phyloP scores from a whole-genome alignment of 208 protist species.

The Borovskyia barvae region DNA sequence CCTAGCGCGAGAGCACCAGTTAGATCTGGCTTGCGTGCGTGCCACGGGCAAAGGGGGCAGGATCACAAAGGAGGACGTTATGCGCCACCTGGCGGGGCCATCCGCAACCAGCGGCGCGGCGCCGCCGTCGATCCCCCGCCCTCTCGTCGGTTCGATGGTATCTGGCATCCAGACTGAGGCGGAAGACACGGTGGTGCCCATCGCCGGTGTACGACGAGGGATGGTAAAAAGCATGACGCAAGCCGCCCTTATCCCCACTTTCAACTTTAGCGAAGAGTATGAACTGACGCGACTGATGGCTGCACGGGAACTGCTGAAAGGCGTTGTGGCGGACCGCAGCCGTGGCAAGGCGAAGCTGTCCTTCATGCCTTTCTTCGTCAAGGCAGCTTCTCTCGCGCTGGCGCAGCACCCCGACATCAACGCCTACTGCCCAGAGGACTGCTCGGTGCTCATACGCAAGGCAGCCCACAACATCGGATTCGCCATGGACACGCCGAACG shows the following conservation, averaged over 20 bases:
- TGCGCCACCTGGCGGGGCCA: conserved; percentile 14
- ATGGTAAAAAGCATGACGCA: conserved; percentile 95
- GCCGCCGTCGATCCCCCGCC: background rate
- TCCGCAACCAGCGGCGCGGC: background rate
- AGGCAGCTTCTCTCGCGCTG: conserved; percentile 92
- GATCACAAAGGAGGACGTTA: conserved; percentile 92
- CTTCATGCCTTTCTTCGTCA: conserved; percentile 95
- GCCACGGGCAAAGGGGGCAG: conserved; percentile 82
- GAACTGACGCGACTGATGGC: conserved; percentile 74
- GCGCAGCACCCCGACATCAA: conserved; percentile 89
- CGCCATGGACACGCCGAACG: conserved; percentile 95
- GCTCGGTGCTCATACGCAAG: conserved; percentile 74
- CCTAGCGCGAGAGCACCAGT: conserved; percentile 75
- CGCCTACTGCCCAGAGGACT: conserved; percentile 51
- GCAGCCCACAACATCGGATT: conserved; percentile 94
- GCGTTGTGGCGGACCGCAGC: conserved; percentile 28
- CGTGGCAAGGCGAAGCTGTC: conserved; percentile 53
- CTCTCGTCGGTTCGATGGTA: background rate
- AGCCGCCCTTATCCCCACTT: conserved; percentile 82
- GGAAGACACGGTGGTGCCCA: conserved; percentile 38
- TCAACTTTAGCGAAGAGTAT: conserved; percentile 91
- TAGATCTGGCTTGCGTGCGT: conserved; percentile 71
- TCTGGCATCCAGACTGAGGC: conserved; percentile 1
- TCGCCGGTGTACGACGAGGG: conserved; percentile 45
- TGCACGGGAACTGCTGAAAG: conserved; percentile 44